Evolutionary conservation across 192 early-diverging fungal genomes (phyloP), one percentile per base, ranked within the genome.

Genomic region (Dissophora ornata): DNA sequence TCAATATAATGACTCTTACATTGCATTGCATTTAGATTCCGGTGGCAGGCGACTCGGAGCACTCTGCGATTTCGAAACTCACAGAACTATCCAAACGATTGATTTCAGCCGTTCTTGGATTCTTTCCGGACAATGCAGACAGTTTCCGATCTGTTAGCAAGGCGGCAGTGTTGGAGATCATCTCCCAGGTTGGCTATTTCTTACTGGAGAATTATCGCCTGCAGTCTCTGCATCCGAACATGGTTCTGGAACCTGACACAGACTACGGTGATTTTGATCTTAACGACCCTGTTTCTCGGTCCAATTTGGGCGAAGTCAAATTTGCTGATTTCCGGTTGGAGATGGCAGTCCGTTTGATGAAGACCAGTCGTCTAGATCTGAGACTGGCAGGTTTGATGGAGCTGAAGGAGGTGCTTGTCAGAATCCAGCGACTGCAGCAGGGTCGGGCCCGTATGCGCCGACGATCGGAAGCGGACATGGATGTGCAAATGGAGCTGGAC

Each of bases 281-380:
- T 30, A 49, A 71, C 28, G 77, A 79, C 52, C 29, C 44, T 2
- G 25, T 79, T 12, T 63, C 74, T 25, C 28, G 68, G 33, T 59
- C 38, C 26, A 64, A 69, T 55, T 28, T 70, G 24, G 62, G 80
- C 42, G 67, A 74, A 68, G 68, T 71, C 67, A 70, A 79, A 54
- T 81, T 46, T 69, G 58, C 74, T 0, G 61, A 79, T 48, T 74
- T 81, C 41, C 24, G 80, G 52, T 52, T 84, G 11, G 80, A 80
- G 44, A 81, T 84, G 47, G 80, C 82, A 9, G 65, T 58, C 21
- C 62, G 82, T 25, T 29, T 84, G 45, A 74, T 84, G 69, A 84
- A 81, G 32, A 73, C 74, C 24, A 74, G 60, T 18, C 68, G 80
- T 19, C 38, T 84, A 42, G 82, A 84, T 52, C 41, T 84, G 30